phyloP scores from a whole-genome alignment of 495 filamentous ascomycete genomes.

The Usnea hakonensis region DNA sequence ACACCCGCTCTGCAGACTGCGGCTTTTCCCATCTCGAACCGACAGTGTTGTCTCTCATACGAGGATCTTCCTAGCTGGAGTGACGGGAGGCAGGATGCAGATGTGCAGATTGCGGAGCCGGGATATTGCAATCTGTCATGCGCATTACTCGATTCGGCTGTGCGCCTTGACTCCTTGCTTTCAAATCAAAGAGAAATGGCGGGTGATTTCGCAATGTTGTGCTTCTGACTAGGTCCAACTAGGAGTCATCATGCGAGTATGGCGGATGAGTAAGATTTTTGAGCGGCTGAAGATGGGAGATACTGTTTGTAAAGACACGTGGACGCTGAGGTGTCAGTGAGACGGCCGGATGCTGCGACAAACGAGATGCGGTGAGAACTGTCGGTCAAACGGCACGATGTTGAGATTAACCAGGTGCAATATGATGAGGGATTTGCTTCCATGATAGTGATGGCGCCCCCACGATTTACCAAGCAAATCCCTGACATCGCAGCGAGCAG shows the following conservation, averaged over 20 bases:
- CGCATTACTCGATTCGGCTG: neutral
- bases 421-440: neutral
- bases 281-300: neutral
- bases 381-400: neutral
- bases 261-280: neutral
- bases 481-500: too few species aligned
- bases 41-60: neutral
- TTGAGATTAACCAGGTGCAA: neutral
- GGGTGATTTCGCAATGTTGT: neutral
- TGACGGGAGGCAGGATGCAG: neutral
- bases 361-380: neutral
- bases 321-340: neutral
- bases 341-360: neutral
- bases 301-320: neutral
- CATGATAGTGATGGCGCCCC: neutral
- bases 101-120: neutral
- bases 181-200: neutral
- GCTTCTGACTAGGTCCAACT: neutral
- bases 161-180: neutral
- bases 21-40: too few species aligned
- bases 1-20: neutral
- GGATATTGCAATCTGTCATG: neutral
- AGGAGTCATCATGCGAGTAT: neutral
- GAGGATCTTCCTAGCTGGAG: neutral
- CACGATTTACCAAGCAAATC: neutral